Base-by-base conservation (phyloP, 805 yeast species). In the Metschnikowia similis region DNA sequence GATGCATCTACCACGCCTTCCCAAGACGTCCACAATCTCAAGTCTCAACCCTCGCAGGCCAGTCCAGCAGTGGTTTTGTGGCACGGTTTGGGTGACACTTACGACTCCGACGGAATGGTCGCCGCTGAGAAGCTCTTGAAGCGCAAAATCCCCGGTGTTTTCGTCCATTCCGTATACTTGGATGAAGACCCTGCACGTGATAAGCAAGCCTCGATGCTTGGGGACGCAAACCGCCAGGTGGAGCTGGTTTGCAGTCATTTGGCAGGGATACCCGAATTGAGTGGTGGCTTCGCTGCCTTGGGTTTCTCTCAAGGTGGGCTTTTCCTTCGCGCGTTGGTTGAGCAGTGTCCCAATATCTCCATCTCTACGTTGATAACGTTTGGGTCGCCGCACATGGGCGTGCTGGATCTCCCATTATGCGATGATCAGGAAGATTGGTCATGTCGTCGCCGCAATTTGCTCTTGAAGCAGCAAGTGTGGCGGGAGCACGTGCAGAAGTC, bases 281-380 rank as follows among this genome's bases (percentile, higher is more conserved):
- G 50, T 1, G 49, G 66, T 32, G 91, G 91, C 0, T 84, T 86
- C 60, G 84, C 85, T 62, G 87, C 84, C 6, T 74, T 87, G 37
- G 96, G 96, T 5, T 83, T 85, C 56, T 85, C 92, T 0, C 96
- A 87, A 62, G 96, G 96, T 37, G 96, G 96, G 0, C 65, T 87
- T n/a, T 82, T 87, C 53, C 67, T 85, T n/a, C 66, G 96, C 41
- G 84, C 84, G 5, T 75, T 84, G 29, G 71, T 81, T 29, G 85
- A 88, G 60, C 65, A 77, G 26, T 87, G 92, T 64, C 64, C 71
- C 3, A 48, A 42, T 14, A 56, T 64, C 3, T 44, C 55, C 3
- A 71, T 85, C 2, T 64, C 76, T 45, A 81, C 73, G 30, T 67
- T 87, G 43, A 69, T 87, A 11, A 85, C 95, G 0, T 85, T 84